Evolutionary conservation across 306 rosid species (phyloP).

Genomic region (Datisca glomerata): DNA sequence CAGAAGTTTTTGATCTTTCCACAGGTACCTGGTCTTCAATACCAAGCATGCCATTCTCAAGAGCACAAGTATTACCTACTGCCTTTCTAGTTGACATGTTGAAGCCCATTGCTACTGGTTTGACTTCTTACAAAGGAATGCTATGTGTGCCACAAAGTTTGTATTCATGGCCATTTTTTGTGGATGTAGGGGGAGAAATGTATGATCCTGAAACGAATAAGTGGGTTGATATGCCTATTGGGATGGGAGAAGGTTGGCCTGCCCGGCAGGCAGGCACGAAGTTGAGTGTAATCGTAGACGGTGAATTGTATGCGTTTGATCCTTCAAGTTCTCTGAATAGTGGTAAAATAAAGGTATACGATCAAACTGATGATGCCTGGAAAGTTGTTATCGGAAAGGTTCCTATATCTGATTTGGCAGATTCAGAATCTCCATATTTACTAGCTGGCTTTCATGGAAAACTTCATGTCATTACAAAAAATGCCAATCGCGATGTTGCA

Average conservation of each 20-base stretch:
- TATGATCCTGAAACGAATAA: slow-evolving; percentile 70
- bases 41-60: slow-evolving; percentile 84
- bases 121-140: slow-evolving; percentile 78
- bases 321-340: slow-evolving; percentile 63
- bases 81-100: slow-evolving; percentile 77
- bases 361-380: slow-evolving; percentile 75
- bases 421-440: slow-evolving; percentile 69
- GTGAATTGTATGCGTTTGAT: slow-evolving; percentile 75
- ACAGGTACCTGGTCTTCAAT: slow-evolving; percentile 54
- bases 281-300: slow-evolving; percentile 69
- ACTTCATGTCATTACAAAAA: slow-evolving; percentile 81
- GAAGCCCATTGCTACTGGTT: slow-evolving; percentile 78
- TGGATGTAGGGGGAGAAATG: slow-evolving; percentile 86
- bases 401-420: slow-evolving; percentile 61
- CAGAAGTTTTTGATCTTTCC: slow-evolving; percentile 71
- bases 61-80: slow-evolving; percentile 61
- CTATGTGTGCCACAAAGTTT: slow-evolving; percentile 79
- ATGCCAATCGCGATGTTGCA: slow-evolving; percentile 39
- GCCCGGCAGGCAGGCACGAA: slow-evolving; percentile 80
- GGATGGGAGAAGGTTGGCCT: slow-evolving; percentile 98
- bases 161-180: slow-evolving; percentile 84
- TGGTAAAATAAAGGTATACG: slow-evolving; percentile 80
- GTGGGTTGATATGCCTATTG: slow-evolving; percentile 83
- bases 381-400: slow-evolving; percentile 67
- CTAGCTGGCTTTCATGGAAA: slow-evolving; percentile 83